Base-by-base conservation (phyloP, 306 rosid genomes). In the Vicia faba region DNA sequence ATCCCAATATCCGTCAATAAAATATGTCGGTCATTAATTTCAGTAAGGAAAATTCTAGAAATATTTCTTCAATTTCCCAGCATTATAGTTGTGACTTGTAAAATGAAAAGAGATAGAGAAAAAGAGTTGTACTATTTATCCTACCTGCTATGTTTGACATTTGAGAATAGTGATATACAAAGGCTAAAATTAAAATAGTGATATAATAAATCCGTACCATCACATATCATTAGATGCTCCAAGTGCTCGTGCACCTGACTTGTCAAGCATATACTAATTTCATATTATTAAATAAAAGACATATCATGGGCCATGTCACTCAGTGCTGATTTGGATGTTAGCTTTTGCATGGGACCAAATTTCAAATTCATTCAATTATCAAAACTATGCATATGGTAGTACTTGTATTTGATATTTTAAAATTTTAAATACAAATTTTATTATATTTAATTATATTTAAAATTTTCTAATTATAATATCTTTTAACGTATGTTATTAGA, bases 191-290 rank as follows among this genome's bases (percentile, higher is more conserved):
- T 16, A 35, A 5, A 26, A 57, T 60, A 43, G 20, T 11, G 6
- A 10, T 13, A 59, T 56, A 74, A 28, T 26, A 10, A 10, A n/a
- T 54, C 86, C 78, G 83, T 82, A 82, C 86, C 3, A 66, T 43
- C 36, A 16, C 77, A 16, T 68, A 63, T 77, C 29, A 74, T 83
- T 68, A 77, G 84, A 77, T 61, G 36, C 60, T 15, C 62, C 26
- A 16, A 11, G 46, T 56, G 70, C 79, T 78, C 88, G 79, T 84
- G 85, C 81, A 71, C 75, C 69, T 73, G 79, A 77, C 41, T 80
- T 61, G 84, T 83, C 76, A 70, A 31, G 65, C 75, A 55, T 70
- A 64, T 25, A 48, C 7, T 11, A n/a, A 31, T 4, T 64, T 73
- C 11, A 43, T 33, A 28, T 50, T 50, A 50, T 61, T 12, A 2